A percentile compares a stretch with the other conserved stretches of the same genome.
phyloP scores from a whole-genome alignment of 2,329 filamentous ascomycete species.

The Fusarium succisae region DNA sequence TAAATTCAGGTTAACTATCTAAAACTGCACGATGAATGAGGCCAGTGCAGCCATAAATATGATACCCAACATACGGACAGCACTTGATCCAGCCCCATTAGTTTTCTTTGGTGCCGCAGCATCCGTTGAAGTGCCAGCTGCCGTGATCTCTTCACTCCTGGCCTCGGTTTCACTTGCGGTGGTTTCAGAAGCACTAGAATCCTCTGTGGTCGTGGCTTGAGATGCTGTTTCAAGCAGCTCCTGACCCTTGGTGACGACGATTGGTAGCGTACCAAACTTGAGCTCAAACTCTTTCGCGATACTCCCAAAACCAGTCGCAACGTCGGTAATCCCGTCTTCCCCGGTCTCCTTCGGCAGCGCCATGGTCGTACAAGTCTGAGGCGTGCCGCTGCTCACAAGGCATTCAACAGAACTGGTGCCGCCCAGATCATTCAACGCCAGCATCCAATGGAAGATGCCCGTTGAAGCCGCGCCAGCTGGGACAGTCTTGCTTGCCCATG shows the following conservation, averaged over 20 bases:
- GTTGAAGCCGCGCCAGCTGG: neutral
- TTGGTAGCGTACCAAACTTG: neutral
- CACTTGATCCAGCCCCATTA: neutral
- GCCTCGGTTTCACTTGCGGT: neutral
- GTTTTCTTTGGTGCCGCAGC: neutral
- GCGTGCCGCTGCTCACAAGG: neutral
- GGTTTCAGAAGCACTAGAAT: neutral
- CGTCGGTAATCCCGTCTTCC: neutral
- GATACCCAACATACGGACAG: neutral
- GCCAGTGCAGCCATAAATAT: neutral
- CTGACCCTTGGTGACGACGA: neutral
- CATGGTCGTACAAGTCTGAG: neutral
- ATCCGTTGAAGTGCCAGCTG: neutral
- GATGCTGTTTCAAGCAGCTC: neutral
- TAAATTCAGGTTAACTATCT: neutral
- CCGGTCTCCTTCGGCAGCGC: neutral
- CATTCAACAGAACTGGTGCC: neutral
- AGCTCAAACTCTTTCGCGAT: neutral
- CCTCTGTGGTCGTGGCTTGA: neutral
- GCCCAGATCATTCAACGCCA: neutral
- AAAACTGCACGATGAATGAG: neutral
- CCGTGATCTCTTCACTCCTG: neutral
- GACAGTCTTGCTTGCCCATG: conserved; percentile 8
- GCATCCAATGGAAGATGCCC: conserved; percentile 9
- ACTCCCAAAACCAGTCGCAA: neutral